Percentiles rank a stretch among this genome's conserved stretches.
phyloP scores from a whole-genome alignment of 768 basidiomycete species.

The Russula compacta region DNA sequence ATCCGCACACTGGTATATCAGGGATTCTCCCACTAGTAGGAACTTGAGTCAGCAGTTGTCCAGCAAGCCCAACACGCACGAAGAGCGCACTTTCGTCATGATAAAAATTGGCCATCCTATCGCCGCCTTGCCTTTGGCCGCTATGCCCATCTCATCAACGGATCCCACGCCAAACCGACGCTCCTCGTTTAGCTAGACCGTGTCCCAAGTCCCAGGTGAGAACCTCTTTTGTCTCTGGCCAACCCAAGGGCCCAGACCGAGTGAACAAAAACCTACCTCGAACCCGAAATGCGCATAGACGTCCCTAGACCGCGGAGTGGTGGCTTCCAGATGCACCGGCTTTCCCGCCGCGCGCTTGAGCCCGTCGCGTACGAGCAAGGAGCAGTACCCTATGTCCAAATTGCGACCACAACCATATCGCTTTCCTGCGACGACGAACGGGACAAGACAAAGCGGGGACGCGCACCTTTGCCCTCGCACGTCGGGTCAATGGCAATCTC shows the following conservation, averaged over 20 bases:
- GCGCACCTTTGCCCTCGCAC: slow-evolving; percentile 15
- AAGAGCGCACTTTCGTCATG: slow-evolving; percentile 15
- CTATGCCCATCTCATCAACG: slow-evolving; percentile 11
- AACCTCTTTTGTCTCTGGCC: no score
- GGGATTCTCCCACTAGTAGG: not conserved
- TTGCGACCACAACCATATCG: not conserved
- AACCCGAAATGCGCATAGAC: slow-evolving; percentile 22
- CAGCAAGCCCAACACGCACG: not conserved
- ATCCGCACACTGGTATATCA: not conserved
- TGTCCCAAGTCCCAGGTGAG: no score
- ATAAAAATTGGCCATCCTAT: slow-evolving; percentile 13
- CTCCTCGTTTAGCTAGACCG: slow-evolving; percentile 3
- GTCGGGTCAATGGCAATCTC: slow-evolving; percentile 17
- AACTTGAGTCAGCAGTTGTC: not conserved
- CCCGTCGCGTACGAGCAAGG: slow-evolving; percentile 19
- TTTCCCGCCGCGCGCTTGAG: slow-evolving; percentile 16
- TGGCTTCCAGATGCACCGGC: slow-evolving; percentile 20
- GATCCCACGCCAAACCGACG: slow-evolving; percentile 12
- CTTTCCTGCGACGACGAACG: not conserved
- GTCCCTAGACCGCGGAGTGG: slow-evolving; percentile 17
- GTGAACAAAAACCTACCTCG: slow-evolving; percentile 8
- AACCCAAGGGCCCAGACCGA: not conserved
- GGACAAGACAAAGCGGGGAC: not conserved
- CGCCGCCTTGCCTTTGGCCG: slow-evolving; percentile 8
- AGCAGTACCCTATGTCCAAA: slow-evolving; percentile 11